A percentile compares a stretch with the other conserved stretches of the same genome.
phyloP scores from a whole-genome alignment of 179 eudicot genomes.

The Silene coronaria region DNA sequence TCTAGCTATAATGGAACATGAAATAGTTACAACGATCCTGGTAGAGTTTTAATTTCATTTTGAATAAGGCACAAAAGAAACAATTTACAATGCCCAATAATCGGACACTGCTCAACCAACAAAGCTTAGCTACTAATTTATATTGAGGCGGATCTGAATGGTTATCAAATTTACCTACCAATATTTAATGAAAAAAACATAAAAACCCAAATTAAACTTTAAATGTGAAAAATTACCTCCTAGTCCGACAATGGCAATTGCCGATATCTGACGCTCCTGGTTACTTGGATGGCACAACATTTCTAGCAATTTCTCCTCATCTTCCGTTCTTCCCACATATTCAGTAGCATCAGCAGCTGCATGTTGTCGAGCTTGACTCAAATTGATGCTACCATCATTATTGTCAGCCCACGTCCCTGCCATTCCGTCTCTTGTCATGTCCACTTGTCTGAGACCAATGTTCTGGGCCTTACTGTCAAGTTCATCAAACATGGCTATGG shows the following conservation, averaged over 20 bases:
- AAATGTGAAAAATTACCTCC: slow-evolving; percentile 8
- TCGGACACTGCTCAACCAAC: not conserved
- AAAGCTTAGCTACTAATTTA: not conserved
- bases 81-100: not conserved
- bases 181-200: not conserved
- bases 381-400: not conserved
- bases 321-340: slow-evolving; percentile 6
- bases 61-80: not conserved
- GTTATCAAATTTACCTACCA: not conserved
- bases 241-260: slow-evolving; percentile 28
- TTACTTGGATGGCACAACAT: not conserved
- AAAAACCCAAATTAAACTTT: not conserved
- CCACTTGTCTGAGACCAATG: not conserved
- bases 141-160: not conserved
- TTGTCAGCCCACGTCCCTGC: not conserved
- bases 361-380: slow-evolving; percentile 14
- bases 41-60: not conserved
- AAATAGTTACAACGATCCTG: not conserved
- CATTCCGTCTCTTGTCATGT: not conserved
- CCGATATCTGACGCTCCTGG: not conserved
- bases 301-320: not conserved
- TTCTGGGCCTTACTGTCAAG: slow-evolving; percentile 1
- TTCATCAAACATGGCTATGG: not conserved
- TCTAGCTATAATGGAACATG: not conserved
- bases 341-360: slow-evolving; percentile 11